Percentiles rank a stretch among this genome's conserved stretches.
These are phyloP conservation scores for Apiotrichum porosum DNA, from an alignment of 1,284 basidiomycete species.

Conservation along the genomic window DNA sequence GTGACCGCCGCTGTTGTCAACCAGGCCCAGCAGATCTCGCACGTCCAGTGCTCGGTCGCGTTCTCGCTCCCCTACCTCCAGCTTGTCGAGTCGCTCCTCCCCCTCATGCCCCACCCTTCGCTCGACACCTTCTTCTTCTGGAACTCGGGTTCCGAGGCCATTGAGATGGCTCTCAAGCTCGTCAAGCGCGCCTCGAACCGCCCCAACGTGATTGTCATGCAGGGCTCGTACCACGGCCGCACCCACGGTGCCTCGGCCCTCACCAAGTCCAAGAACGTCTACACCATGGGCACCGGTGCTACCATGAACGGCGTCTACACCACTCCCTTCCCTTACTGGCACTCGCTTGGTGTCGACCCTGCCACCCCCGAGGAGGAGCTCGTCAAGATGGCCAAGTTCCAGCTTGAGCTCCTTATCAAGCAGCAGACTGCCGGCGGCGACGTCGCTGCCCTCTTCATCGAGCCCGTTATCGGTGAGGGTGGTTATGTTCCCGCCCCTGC, in stretches of 20 bases:
- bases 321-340: slow-evolving; percentile 88
- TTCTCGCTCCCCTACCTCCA: slow-evolving; percentile 19
- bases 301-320: slow-evolving; percentile 63
- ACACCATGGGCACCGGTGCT: slow-evolving; percentile 54
- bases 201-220: slow-evolving; percentile 84
- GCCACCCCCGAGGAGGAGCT: slow-evolving; percentile 64
- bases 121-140: slow-evolving; percentile 80
- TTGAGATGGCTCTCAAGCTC: slow-evolving; percentile 41
- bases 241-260: slow-evolving; percentile 75
- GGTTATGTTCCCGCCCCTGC: slow-evolving; percentile 87
- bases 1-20: slow-evolving; percentile 78
- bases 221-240: slow-evolving; percentile 79
- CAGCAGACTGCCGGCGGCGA: slow-evolving; percentile 81
- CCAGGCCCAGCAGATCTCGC: slow-evolving; percentile 73
- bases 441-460: slow-evolving; percentile 86
- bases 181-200: slow-evolving; percentile 69
- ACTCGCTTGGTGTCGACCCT: slow-evolving; percentile 66
- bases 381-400: slow-evolving; percentile 66
- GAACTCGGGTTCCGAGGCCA: slow-evolving; percentile 61
- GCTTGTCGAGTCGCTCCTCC: slow-evolving; percentile 22
- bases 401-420: slow-evolving; percentile 73
- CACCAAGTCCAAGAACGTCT: slow-evolving; percentile 84
- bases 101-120: slow-evolving; percentile 21
- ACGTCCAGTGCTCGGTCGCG: slow-evolving; percentile 56
- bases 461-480: slow-evolving; percentile 86